Evolutionary conservation across 208 protist genomes (phyloP).

Genomic region (Leishmania martiniquensis): DNA sequence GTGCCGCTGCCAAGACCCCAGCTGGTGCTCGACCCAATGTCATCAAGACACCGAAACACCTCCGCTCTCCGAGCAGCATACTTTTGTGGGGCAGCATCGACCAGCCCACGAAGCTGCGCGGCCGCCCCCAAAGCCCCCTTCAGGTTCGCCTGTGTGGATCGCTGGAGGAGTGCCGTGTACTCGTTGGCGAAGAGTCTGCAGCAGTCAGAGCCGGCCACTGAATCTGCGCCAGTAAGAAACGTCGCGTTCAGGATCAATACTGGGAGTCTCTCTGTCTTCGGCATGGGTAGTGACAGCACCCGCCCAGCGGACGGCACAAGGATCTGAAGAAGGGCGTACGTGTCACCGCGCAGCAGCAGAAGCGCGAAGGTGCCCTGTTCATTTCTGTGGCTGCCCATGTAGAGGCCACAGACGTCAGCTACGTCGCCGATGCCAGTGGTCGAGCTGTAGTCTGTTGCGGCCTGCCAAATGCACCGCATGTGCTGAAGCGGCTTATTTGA

Average conservation of each 20-base stretch:
- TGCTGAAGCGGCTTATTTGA: conserved; percentile 27
- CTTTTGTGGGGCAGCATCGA: conserved; percentile 27
- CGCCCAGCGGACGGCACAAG: conserved; percentile 43
- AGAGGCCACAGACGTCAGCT: conserved; percentile 63
- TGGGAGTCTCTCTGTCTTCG: conserved; percentile 28
- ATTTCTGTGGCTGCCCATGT: conserved; percentile 35
- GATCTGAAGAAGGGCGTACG: conserved; percentile 65
- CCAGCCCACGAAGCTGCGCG: neutral
- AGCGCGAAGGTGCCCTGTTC: conserved; percentile 43
- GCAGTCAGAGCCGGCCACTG: conserved; percentile 67
- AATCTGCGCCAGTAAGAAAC: conserved; percentile 55
- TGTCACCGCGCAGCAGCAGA: conserved; percentile 41
- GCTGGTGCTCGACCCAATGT: neutral
- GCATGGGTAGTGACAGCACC: conserved; percentile 41
- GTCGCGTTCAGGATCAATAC: conserved; percentile 63
- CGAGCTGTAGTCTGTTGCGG: conserved; percentile 2
- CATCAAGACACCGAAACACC: conserved; percentile 33
- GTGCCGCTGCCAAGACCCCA: neutral
- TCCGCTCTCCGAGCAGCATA: conserved; percentile 28
- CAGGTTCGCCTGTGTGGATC: conserved; percentile 16
- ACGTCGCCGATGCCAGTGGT: conserved; percentile 36
- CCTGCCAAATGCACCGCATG: conserved; percentile 20
- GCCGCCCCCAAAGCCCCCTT: conserved; percentile 15
- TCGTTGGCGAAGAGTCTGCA: conserved; percentile 72
- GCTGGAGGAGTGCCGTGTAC: conserved; percentile 47